Conservation (phyloP, 23 red algal genomes). For the Gracilaria vermiculophylla region DNA sequence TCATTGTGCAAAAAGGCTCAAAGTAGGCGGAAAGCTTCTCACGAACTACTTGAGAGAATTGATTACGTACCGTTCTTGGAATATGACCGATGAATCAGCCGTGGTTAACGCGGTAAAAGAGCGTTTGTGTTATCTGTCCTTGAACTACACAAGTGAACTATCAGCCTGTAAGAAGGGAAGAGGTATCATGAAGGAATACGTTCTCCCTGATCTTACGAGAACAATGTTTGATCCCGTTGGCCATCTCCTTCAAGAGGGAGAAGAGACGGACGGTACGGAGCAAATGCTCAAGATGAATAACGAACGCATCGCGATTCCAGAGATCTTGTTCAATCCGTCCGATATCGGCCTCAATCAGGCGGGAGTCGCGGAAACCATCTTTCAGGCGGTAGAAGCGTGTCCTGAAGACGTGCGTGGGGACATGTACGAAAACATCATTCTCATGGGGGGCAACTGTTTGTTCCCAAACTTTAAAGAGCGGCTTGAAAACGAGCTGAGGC, state of each 20-base stretch:
- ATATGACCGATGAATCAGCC: constrained; percentile 78
- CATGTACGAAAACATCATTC: constrained; percentile 75
- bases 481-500: constrained; percentile 62
- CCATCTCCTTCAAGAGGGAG: constrained; percentile 16
- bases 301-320: constrained; percentile 81
- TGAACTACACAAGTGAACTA: constrained; percentile 41
- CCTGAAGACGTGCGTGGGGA: constrained; percentile 20
- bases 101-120: constrained; percentile 87
- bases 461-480: constrained; percentile 69
- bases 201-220: constrained; percentile 75
- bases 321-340: constrained; percentile 73
- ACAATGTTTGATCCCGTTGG: constrained; percentile 48
- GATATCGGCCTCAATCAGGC: constrained; percentile 63
- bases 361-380: constrained; percentile 68
- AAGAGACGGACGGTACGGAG: constrained; percentile 34
- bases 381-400: constrained; percentile 59
- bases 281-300: constrained; percentile 65
- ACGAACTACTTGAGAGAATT: constrained; percentile 81
- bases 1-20: constrained; percentile 56
- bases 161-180: background rate
- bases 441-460: constrained; percentile 69
- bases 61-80: constrained; percentile 67
- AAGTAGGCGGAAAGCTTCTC: constrained; percentile 82
- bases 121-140: constrained; percentile 77
- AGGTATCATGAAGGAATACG: constrained; percentile 39